These are phyloP conservation scores for Didymella segeticola DNA, from an alignment of 2,329 filamentous ascomycete species.

Conservation along the genomic window DNA sequence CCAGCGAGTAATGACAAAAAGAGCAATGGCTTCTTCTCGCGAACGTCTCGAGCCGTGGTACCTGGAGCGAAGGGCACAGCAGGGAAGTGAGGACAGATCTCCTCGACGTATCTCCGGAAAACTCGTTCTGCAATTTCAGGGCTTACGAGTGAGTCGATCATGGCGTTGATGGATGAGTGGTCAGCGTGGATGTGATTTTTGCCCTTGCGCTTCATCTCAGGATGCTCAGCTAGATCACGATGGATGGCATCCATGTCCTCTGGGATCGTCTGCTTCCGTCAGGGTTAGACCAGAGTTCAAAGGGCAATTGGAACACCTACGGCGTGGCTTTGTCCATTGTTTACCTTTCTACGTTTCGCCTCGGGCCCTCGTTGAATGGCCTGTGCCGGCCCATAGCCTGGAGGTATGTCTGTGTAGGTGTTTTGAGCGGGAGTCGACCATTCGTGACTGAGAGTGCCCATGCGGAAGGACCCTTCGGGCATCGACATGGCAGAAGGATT, in stretches of 20 bases:
- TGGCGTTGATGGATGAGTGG: slow-evolving; percentile 46
- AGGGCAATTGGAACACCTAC: slow-evolving; percentile 24
- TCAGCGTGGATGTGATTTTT: slow-evolving; percentile 42
- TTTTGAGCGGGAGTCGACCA: slow-evolving; percentile 30
- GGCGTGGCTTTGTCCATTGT: slow-evolving; percentile 32
- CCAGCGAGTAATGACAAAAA: slow-evolving; percentile 65
- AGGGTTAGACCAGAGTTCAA: background rate
- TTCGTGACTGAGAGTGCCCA: slow-evolving; percentile 39
- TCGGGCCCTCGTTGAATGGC: slow-evolving; percentile 39
- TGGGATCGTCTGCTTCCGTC: slow-evolving; percentile 39
- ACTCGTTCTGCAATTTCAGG: slow-evolving; percentile 60
- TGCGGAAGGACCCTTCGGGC: slow-evolving; percentile 35
- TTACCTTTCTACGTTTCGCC: slow-evolving; percentile 43
- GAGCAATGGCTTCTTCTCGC: slow-evolving; percentile 64
- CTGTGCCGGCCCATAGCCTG: slow-evolving; percentile 43
- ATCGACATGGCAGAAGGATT: slow-evolving; percentile 17
- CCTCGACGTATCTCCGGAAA: slow-evolving; percentile 63
- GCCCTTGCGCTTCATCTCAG: slow-evolving; percentile 41
- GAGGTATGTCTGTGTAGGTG: slow-evolving; percentile 36
- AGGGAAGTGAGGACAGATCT: slow-evolving; percentile 63
- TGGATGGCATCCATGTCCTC: slow-evolving; percentile 49
- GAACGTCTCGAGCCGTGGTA: slow-evolving; percentile 61
- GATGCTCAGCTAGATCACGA: slow-evolving; percentile 44
- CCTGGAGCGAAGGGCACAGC: slow-evolving; percentile 64
- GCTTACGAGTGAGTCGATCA: slow-evolving; percentile 58